Evolutionary conservation across 2,329 filamentous ascomycete genomes (phyloP).

Genomic region (Cercospora sp.): DNA sequence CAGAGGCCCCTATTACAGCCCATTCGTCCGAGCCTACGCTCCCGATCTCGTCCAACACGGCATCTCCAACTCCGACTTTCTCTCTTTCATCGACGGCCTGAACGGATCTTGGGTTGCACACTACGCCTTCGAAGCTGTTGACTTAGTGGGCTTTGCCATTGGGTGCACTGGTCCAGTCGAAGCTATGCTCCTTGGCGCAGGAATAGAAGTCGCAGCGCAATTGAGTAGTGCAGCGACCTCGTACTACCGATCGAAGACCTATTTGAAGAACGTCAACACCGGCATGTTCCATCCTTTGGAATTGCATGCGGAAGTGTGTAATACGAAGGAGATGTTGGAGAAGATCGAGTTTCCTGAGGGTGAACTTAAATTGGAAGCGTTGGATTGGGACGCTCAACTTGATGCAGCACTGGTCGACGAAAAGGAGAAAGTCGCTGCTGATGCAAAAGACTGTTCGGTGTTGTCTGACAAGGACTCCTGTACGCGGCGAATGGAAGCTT

Average conservation of each 20-base stretch:
- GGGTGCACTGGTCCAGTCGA: constrained; percentile 25
- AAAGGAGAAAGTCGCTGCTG: not conserved
- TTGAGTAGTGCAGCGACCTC: constrained; percentile 14
- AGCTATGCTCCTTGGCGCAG: constrained; percentile 25
- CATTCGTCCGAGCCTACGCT: constrained; percentile 16
- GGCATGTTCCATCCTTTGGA: constrained; percentile 14
- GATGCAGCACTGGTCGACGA: too few relatives aligned
- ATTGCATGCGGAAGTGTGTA: constrained; percentile 1
- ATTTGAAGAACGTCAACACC: constrained; percentile 13
- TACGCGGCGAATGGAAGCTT: constrained; percentile 24
- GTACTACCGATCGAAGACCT: constrained; percentile 10
- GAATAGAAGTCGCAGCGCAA: constrained; percentile 26
- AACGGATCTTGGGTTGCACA: constrained; percentile 34
- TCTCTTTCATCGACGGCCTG: constrained; percentile 34
- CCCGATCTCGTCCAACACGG: constrained; percentile 7
- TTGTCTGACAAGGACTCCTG: constrained; percentile 22
- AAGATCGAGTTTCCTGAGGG: constrained; percentile 6
- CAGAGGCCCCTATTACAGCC: constrained; percentile 14
- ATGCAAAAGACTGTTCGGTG: not conserved
- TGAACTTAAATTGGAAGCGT: not conserved
- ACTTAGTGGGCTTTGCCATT: constrained; percentile 28
- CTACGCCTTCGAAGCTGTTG: constrained; percentile 31
- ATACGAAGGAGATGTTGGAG: constrained; percentile 15
- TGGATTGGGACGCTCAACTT: not conserved
- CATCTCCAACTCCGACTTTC: constrained; percentile 25